These are phyloP conservation scores for Uronychia binucleata DNA, from an alignment of 73 alveolate genomes.

Conservation along the genomic window DNA sequence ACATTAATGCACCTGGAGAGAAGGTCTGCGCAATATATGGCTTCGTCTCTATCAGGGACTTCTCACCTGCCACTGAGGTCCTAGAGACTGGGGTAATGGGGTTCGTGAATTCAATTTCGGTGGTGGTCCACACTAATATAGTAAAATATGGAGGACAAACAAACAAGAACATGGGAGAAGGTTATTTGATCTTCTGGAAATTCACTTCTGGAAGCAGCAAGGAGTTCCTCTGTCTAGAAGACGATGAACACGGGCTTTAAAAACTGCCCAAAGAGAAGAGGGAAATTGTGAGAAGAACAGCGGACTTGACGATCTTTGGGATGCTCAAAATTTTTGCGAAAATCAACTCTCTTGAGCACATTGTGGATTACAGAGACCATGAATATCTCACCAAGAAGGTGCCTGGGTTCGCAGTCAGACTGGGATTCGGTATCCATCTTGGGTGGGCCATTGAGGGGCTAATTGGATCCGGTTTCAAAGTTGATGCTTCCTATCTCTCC, in stretches of 20 bases:
- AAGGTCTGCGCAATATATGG: slow-evolving; percentile 78
- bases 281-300: slow-evolving; percentile 42
- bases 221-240: slow-evolving; percentile 18
- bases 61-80: slow-evolving; percentile 84
- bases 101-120: slow-evolving; percentile 70
- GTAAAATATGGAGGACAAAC: slow-evolving; percentile 69
- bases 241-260: slow-evolving; percentile 38
- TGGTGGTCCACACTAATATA: slow-evolving; percentile 61
- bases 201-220: slow-evolving; percentile 33
- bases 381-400: slow-evolving; percentile 48
- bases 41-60: slow-evolving; percentile 78
- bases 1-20: slow-evolving; percentile 74
- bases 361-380: slow-evolving; percentile 83
- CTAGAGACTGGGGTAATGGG: slow-evolving; percentile 78
- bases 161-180: slow-evolving; percentile 76
- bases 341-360: slow-evolving; percentile 81
- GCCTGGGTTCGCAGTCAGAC: slow-evolving; percentile 75
- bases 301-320: slow-evolving; percentile 83
- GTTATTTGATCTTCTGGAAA: slow-evolving; percentile 72
- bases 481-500: slow-evolving; percentile 93
- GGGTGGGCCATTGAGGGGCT: slow-evolving; percentile 98
- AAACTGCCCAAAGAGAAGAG: slow-evolving; percentile 14
- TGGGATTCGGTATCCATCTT: slow-evolving; percentile 94
- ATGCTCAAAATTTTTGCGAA: slow-evolving; percentile 85
- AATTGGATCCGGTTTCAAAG: slow-evolving; percentile 91